These are phyloP conservation scores for Sistotremastrum niveocremeum DNA, from an alignment of 768 basidiomycete species.

Conservation along the genomic window DNA sequence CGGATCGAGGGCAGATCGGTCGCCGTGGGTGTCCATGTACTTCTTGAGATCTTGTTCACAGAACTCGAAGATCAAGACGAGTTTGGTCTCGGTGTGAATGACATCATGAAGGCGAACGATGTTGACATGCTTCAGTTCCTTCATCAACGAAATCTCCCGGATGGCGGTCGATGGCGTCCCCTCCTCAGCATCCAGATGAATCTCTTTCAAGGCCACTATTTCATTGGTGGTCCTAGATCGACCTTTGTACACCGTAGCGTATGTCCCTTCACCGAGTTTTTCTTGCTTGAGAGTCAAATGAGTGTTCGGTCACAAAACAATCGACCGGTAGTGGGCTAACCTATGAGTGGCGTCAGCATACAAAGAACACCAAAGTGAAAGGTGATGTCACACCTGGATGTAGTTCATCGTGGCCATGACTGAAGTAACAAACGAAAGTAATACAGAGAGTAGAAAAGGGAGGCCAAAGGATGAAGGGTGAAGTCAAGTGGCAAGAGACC, in stretches of 20 bases:
- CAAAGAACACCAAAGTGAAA: not conserved
- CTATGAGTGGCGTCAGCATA: not conserved
- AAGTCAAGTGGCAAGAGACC: too few species aligned
- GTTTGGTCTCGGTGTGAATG: slow-evolving; percentile 96
- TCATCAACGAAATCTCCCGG: slow-evolving; percentile 98
- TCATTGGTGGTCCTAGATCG: slow-evolving; percentile 96
- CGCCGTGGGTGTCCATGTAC: slow-evolving; percentile 98
- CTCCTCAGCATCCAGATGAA: slow-evolving; percentile 98
- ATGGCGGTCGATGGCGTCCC: slow-evolving; percentile 98
- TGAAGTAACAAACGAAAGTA: too few species aligned
- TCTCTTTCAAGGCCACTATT: slow-evolving; percentile 96
- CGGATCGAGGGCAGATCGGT: slow-evolving; percentile 86
- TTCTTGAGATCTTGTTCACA: slow-evolving; percentile 98
- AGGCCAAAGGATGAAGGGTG: too few species aligned
- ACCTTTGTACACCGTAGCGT: slow-evolving; percentile 84
- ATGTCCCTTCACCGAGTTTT: slow-evolving; percentile 64
- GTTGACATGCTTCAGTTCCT: slow-evolving; percentile 97
- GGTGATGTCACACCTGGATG: too few species aligned
- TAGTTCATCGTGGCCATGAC: too few species aligned
- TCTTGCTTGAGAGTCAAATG: too few species aligned
- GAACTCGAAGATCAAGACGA: slow-evolving; percentile 96
- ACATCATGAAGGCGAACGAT: slow-evolving; percentile 98
- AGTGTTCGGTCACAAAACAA: too few species aligned
- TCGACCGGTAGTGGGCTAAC: not conserved
- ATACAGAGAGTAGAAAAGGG: too few species aligned